phyloP scores from a whole-genome alignment of 176 grass and related monocot species.

The Aegilops sharonensis region DNA sequence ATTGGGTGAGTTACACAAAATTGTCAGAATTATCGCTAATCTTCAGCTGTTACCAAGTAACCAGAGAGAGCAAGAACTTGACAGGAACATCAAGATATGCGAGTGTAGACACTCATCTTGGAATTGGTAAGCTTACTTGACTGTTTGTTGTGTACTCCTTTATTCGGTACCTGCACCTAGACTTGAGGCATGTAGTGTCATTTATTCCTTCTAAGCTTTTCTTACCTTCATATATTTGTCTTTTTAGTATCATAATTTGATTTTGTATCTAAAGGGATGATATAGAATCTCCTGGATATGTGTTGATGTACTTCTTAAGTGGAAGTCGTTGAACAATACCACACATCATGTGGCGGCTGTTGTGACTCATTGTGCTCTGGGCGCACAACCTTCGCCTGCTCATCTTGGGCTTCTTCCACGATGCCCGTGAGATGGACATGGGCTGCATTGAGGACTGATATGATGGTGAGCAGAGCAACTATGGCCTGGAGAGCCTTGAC shows the following conservation, averaged over 20 bases:
- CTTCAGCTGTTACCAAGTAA: background rate
- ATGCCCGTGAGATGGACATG: too few species aligned
- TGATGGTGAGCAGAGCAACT: too few species aligned
- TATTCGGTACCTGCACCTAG: background rate
- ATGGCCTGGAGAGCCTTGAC: too few species aligned
- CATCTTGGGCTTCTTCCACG: too few species aligned
- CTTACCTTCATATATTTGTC: background rate
- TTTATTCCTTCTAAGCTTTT: background rate
- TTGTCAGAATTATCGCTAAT: background rate
- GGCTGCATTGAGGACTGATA: too few species aligned
- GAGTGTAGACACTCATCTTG: conserved; percentile 62
- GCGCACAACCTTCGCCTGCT: too few species aligned
- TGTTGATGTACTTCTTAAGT: background rate
- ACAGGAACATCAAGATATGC: conserved; percentile 65
- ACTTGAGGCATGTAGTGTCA: background rate
- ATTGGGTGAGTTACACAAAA: background rate
- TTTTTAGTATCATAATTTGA: background rate
- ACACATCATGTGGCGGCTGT: too few species aligned
- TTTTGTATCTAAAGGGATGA: conserved; percentile 28
- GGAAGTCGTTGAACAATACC: background rate
- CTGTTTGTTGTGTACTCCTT: background rate
- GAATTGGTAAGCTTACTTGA: conserved; percentile 47
- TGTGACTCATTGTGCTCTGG: too few species aligned
- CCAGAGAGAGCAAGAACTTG: conserved; percentile 58
- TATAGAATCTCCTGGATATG: background rate